Evolutionary conservation across 192 early-diverging fungal genomes (phyloP), one percentile per base, ranked within the genome.

Genomic region (Dissophora globulifera): DNA sequence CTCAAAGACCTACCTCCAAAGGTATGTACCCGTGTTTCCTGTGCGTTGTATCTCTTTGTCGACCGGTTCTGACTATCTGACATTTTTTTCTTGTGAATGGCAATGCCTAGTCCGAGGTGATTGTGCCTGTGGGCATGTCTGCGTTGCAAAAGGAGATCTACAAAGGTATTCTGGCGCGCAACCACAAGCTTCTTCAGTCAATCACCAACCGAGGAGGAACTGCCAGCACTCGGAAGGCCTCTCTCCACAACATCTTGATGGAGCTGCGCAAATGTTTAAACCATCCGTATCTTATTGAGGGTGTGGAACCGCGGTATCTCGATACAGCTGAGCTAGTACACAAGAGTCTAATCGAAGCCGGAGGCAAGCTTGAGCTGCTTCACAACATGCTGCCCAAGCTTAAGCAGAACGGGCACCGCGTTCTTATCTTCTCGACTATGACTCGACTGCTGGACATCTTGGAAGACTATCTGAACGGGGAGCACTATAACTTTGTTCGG

Each of bases 361-460:
- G 88, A 51, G 90, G 80, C 12, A 93, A 94, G 61, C 62, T 94
- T 26, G 58, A 80, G 26, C 59, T 94, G 1, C 78, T 94, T 9
- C 71, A 88, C 50, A 80, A 80, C 40, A 92, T 94, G 89, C 58
- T 93, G 2, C 81, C 80, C 0, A 88, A 92, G 62, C 58, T 94
- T 25, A 82, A 88, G 46, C 79, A 61, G 16, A 55, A 79, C 11
- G 83, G 87, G 1, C 83, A 92, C 74, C 81, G 89, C 16, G 82
- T 96, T 0, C 70, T 98, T 5, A 70, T 98, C 23, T 98, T 98
- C 63, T 89, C 87, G 48, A 94, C 95, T 67, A 95, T 96, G 75
- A 93, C 89, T n/a, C 71, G 86, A 23, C 87, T 91, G 59, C 79
- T 98, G 22, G 89, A 95, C 67, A 85, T 98, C 23, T 65, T 97